Base-by-base conservation (phyloP, 2,329 filamentous ascomycete genomes). In the Fusarium succisae region DNA sequence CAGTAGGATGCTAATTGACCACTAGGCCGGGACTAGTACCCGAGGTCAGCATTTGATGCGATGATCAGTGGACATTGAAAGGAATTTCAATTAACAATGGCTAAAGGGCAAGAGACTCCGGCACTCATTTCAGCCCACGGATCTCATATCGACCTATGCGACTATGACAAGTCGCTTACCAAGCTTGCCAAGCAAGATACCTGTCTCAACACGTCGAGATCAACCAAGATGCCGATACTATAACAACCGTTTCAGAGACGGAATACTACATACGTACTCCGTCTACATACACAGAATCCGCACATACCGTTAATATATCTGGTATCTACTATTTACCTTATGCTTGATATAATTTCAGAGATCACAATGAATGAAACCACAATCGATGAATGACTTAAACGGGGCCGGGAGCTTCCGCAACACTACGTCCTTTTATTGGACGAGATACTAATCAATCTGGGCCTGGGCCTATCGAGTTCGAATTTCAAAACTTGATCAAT, bases 361-460 rank as follows among this genome's bases (percentile, higher is more conserved):
- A 38, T 22, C 35, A 39, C 35, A 18, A 55, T 50, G 41, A 50
- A 62, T 47, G 30, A 62, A 62, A 26, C 41, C 32, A 32, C 37
- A 39, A 37, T 45, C 26, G 32, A 57, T 24, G 37, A 53, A 73
- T 59, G 60, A 44, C 48, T 59, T 50, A 53, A 57, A 72, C 50
- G 62, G 71, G 71, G 50, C 71, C 63, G 71, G 71, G 62, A 57
- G 67, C 71, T 72, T 63, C 71, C 66, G 71, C 71, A 48, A 53
- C 28, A 57, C 43, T 58, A 47, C 44, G 58, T 51, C n/a, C 58
- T 73, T 63, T 58, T 48, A 73, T 73, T 73, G 66, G 70, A 62
- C 56, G 22, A 57, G 44, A 39, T 39, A 26, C 44, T 43, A 63
- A 66, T 56, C 56, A 58, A 50, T 63, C 26, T 55, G 43, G 56